A percentile compares a stretch with the other conserved stretches of the same genome.
Evolutionary conservation across 441 rosid species (phyloP).

Genomic region (Gossypium gossypioides): DNA sequence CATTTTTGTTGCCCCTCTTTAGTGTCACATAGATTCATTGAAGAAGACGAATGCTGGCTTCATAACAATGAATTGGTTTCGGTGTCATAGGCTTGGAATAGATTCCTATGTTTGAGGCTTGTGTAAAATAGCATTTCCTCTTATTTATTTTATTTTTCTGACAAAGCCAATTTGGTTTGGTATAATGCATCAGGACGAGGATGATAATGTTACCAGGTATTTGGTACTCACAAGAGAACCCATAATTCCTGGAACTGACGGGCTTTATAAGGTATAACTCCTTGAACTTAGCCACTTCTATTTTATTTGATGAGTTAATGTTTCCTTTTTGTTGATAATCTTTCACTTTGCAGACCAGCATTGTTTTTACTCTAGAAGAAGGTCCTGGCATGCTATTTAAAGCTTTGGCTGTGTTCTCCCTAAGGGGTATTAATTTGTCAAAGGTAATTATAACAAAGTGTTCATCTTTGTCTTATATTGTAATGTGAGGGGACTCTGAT

Average conservation of each 20-base stretch:
- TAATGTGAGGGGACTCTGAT: conserved; percentile 4
- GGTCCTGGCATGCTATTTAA: conserved; percentile 86
- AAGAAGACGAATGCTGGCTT: conserved; percentile 6
- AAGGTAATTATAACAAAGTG: conserved; percentile 34
- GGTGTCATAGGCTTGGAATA: neutral
- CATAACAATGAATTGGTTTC: neutral
- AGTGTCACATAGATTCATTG: neutral
- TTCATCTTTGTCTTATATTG: neutral
- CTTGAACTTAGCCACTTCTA: neutral
- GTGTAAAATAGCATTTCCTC: neutral
- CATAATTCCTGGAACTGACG: conserved; percentile 58
- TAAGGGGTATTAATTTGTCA: conserved; percentile 63
- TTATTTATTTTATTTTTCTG: neutral
- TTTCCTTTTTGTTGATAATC: conserved; percentile 9
- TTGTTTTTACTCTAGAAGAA: conserved; percentile 81
- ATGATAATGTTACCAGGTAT: conserved; percentile 68
- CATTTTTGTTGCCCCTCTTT: neutral
- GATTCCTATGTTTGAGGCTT: no score
- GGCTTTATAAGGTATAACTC: conserved; percentile 56
- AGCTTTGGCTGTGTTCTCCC: conserved; percentile 81
- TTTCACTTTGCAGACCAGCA: conserved; percentile 65
- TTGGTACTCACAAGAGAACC: conserved; percentile 90
- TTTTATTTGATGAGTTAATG: neutral
- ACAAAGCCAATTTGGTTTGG: conserved; percentile 2
- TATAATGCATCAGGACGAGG: conserved; percentile 50